phyloP scores from a whole-genome alignment of 495 filamentous ascomycete genomes.

The Rhizodiscina lignyota region DNA sequence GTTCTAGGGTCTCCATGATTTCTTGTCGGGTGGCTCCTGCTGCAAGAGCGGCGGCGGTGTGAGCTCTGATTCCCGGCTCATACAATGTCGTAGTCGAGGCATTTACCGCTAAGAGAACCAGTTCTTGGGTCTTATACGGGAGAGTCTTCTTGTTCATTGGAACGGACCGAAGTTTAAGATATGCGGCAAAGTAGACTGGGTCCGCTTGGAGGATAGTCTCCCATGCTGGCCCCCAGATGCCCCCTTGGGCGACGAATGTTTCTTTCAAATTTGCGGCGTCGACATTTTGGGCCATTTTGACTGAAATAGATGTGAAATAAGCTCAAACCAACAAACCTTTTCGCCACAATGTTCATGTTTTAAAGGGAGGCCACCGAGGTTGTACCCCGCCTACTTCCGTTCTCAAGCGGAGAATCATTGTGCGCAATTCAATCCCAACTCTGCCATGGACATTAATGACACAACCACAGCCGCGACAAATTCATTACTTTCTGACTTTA shows the following conservation, averaged over 20 bases:
- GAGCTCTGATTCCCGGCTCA: constrained; percentile 19
- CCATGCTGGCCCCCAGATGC: not conserved
- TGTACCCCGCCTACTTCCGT: no score
- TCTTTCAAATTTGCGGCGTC: not conserved
- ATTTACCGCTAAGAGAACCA: constrained; percentile 24
- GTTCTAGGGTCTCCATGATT: constrained; percentile 24
- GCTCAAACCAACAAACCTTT: no score
- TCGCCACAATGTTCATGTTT: no score
- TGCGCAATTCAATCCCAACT: no score
- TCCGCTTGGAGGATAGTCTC: not conserved
- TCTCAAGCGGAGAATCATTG: no score
- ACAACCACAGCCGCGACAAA: no score
- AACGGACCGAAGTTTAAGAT: constrained; percentile 4
- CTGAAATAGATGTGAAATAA: no score
- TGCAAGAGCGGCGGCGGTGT: constrained; percentile 16
- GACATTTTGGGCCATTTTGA: not conserved
- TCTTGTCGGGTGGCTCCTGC: constrained; percentile 22
- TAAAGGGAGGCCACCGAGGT: no score
- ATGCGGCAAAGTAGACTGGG: not conserved
- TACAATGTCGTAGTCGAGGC: constrained; percentile 24
- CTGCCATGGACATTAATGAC: no score
- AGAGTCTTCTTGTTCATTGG: constrained; percentile 19
- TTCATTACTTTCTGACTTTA: no score
- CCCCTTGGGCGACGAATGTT: not conserved
- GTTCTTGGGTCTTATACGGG: constrained; percentile 22